Conservation (phyloP, 2,329 filamentous ascomycete species). For the Thielaviopsis musarum region DNA sequence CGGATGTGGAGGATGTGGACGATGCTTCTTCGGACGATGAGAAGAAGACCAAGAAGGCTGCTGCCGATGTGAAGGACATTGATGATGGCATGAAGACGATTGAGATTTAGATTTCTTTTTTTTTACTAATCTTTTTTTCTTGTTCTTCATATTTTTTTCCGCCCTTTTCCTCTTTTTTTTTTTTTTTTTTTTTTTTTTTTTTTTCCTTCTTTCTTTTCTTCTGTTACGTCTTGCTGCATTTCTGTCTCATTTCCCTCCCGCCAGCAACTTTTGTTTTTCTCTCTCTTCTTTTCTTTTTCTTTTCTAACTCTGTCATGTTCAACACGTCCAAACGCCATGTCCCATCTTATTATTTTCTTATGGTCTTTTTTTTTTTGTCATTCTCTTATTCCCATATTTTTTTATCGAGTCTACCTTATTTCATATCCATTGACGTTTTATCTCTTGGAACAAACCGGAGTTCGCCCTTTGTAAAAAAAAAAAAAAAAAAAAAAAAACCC, state of each 20-base stretch:
- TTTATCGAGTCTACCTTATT: too few relatives aligned
- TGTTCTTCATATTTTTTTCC: background rate
- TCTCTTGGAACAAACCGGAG: too few relatives aligned
- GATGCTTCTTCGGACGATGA: slow-evolving; percentile 22
- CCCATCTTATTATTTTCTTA: too few relatives aligned
- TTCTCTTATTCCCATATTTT: too few relatives aligned
- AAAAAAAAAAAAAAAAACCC: too few relatives aligned
- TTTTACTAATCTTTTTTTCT: background rate
- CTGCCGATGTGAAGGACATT: slow-evolving; percentile 28
- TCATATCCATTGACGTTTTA: too few relatives aligned
- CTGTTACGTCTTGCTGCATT: background rate
- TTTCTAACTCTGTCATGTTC: too few relatives aligned
- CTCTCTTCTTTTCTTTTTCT: too few relatives aligned
- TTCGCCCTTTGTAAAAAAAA: too few relatives aligned
- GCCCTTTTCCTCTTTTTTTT: background rate
- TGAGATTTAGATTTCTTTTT: slow-evolving; percentile 31
- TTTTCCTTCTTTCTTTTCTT: background rate
- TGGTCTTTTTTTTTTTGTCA: too few relatives aligned
- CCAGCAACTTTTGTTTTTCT: too few relatives aligned
- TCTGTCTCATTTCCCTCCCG: slow-evolving; percentile 5
- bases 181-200: background rate
- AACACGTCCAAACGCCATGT: too few relatives aligned
- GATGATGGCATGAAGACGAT: slow-evolving; percentile 42
- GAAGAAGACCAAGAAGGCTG: slow-evolving; percentile 20
- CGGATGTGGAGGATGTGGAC: slow-evolving; percentile 15